Percentiles rank a stretch among this genome's conserved stretches.
Evolutionary conservation across 768 basidiomycete species (phyloP).

Genomic region (Leccinum variicolor): DNA sequence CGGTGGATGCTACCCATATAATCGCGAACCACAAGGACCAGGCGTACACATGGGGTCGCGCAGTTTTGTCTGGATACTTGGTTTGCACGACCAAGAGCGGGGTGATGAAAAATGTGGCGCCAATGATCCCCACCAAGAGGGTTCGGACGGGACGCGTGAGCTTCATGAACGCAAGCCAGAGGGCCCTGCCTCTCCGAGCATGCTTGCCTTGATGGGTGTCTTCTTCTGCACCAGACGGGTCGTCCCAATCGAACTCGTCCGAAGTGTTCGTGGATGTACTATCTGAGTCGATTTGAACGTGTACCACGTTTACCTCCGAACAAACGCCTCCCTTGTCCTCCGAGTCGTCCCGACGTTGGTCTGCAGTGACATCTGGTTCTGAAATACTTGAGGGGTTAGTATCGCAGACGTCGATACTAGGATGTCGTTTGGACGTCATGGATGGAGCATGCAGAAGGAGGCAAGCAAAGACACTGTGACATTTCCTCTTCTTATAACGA

Average conservation of each 20-base stretch:
- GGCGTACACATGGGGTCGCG: conserved; percentile 53
- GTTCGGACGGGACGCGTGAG: conserved; percentile 58
- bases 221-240: conserved; percentile 33
- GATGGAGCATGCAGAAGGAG: conserved; percentile 2
- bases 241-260: conserved; percentile 78
- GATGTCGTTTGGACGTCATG: conserved; percentile 15
- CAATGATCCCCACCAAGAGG: conserved; percentile 55
- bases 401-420: conserved; percentile 3
- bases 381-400: conserved; percentile 1
- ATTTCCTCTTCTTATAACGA: conserved; percentile 9
- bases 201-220: conserved; percentile 31
- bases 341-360: conserved; percentile 3
- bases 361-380: conserved; percentile 7
- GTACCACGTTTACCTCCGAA: neutral
- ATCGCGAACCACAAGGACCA: conserved; percentile 70
- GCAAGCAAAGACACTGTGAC: neutral
- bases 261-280: conserved; percentile 58
- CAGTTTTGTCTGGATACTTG: conserved; percentile 48
- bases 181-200: conserved; percentile 57
- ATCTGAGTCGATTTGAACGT: conserved; percentile 22
- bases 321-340: conserved; percentile 8
- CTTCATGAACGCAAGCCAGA: conserved; percentile 67
- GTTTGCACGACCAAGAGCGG: conserved; percentile 68
- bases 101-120: conserved; percentile 60
- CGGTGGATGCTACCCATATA: conserved; percentile 59